Evolutionary conservation across 2,329 filamentous ascomycete genomes (phyloP).

Genomic region (Fusarium brevicatenulatum): DNA sequence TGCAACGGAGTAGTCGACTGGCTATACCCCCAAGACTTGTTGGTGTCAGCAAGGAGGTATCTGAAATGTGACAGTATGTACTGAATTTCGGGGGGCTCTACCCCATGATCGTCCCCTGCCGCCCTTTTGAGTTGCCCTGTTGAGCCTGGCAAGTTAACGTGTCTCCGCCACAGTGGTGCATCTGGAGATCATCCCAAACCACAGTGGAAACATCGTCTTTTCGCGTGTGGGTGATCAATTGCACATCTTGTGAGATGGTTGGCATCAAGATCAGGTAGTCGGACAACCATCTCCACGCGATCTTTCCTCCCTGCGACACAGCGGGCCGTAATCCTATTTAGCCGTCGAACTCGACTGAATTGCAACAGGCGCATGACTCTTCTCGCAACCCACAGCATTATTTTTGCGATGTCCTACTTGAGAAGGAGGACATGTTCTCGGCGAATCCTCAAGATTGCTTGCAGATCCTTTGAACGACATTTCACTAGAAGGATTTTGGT

Average conservation of each 20-base stretch:
- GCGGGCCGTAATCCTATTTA: slow-evolving; percentile 35
- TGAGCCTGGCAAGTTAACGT: slow-evolving; percentile 20
- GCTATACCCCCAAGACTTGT: neutral
- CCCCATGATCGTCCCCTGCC: slow-evolving; percentile 26
- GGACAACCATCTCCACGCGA: slow-evolving; percentile 22
- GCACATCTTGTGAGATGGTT: slow-evolving; percentile 20
- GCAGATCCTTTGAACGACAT: slow-evolving; percentile 3
- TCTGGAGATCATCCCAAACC: slow-evolving; percentile 28
- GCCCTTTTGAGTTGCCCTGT: slow-evolving; percentile 17
- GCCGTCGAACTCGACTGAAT: slow-evolving; percentile 25
- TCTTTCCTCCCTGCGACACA: slow-evolving; percentile 22
- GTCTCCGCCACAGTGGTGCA: slow-evolving; percentile 27
- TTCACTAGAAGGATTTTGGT: neutral
- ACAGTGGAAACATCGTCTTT: slow-evolving; percentile 4
- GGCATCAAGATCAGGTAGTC: slow-evolving; percentile 10
- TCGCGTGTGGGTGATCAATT: slow-evolving; percentile 14
- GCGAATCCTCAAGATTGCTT: neutral
- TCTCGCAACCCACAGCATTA: slow-evolving; percentile 26
- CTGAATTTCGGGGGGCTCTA: slow-evolving; percentile 1
- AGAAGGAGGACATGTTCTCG: slow-evolving; percentile 1
- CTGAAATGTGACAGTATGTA: slow-evolving; percentile 32
- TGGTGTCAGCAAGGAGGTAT: slow-evolving; percentile 27
- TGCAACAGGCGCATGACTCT: slow-evolving; percentile 27
- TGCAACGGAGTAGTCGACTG: neutral
- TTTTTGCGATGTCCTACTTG: slow-evolving; percentile 1